A percentile compares a stretch with the other conserved stretches of the same genome.
Conservation (phyloP, 2,329 filamentous ascomycete species). For the Tolypocladium ovalisporum region DNA sequence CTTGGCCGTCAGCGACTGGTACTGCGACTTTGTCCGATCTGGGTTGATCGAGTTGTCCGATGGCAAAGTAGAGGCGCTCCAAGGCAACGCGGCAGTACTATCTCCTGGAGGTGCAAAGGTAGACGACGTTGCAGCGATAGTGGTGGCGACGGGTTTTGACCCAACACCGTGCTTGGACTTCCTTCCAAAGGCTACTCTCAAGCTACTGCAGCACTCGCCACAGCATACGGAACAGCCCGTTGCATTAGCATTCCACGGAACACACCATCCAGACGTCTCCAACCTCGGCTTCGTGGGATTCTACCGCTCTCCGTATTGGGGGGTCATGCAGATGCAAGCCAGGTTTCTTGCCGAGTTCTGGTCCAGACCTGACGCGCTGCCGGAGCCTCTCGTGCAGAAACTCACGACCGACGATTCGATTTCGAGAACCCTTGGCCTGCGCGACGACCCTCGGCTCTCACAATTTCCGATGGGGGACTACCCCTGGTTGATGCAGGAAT, state of each 20-base stretch:
- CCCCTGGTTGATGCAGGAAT: constrained; percentile 61
- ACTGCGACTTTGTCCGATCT: constrained; percentile 62
- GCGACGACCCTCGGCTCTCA: constrained; percentile 38
- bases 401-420: constrained; percentile 33
- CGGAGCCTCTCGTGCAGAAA: constrained; percentile 23
- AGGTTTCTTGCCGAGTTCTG: constrained; percentile 54
- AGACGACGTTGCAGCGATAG: constrained; percentile 50
- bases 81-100: constrained; percentile 23
- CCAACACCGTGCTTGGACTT: constrained; percentile 53
- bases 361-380: constrained; percentile 21
- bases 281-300: constrained; percentile 71
- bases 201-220: constrained; percentile 46
- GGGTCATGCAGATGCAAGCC: constrained; percentile 79
- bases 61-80: constrained; percentile 31
- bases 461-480: constrained; percentile 85
- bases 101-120: constrained; percentile 23
- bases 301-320: constrained; percentile 79
- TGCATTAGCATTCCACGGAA: constrained; percentile 57
- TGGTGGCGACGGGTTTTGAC: constrained; percentile 69
- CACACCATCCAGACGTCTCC: constrained; percentile 47
- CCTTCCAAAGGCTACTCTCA: constrained; percentile 44
- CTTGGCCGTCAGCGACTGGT: constrained; percentile 60
- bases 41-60: constrained; percentile 42
- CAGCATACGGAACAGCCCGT: constrained; percentile 46
- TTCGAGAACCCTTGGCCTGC: constrained; percentile 36